These are phyloP conservation scores for Solanum chaucha DNA, from an alignment of 257 asterid species.

Conservation along the genomic window DNA sequence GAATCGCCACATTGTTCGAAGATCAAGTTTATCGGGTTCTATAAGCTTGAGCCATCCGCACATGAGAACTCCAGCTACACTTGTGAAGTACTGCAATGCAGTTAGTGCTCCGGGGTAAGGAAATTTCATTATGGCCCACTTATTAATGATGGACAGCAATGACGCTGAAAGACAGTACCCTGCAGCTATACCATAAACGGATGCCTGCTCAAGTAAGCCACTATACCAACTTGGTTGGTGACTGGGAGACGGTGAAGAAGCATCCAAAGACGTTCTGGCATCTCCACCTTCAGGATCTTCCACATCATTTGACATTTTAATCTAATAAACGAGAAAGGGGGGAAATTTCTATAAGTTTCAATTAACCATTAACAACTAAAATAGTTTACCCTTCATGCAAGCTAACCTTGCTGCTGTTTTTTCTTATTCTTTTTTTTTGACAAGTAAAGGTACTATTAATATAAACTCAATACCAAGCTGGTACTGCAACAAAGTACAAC, in stretches of 20 bases:
- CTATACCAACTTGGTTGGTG: constrained; percentile 33
- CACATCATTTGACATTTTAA: constrained; percentile 69
- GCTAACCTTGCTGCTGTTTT: neutral
- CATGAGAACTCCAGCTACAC: constrained; percentile 66
- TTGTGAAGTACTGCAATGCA: constrained; percentile 84
- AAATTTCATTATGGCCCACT: constrained; percentile 95
- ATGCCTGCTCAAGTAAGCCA: constrained; percentile 50
- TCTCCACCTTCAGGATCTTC: constrained; percentile 51
- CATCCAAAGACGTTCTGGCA: constrained; percentile 3
- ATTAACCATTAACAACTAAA: neutral
- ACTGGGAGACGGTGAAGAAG: constrained; percentile 18
- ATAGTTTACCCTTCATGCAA: neutral
- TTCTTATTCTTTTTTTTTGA: neutral
- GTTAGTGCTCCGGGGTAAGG: constrained; percentile 94
- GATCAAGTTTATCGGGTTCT: constrained; percentile 73
- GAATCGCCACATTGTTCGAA: constrained; percentile 77
- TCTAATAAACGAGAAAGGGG: constrained; percentile 5
- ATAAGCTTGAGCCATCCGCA: constrained; percentile 58
- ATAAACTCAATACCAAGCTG: neutral
- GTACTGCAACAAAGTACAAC: neutral
- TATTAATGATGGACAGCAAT: constrained; percentile 70
- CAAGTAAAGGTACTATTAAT: neutral
- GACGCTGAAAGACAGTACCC: constrained; percentile 91
- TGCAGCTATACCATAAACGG: constrained; percentile 78
- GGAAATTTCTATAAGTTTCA: neutral